Evolutionary conservation across 176 grass and related monocot species (phyloP).

Genomic region (Cymbopogon citratus): DNA sequence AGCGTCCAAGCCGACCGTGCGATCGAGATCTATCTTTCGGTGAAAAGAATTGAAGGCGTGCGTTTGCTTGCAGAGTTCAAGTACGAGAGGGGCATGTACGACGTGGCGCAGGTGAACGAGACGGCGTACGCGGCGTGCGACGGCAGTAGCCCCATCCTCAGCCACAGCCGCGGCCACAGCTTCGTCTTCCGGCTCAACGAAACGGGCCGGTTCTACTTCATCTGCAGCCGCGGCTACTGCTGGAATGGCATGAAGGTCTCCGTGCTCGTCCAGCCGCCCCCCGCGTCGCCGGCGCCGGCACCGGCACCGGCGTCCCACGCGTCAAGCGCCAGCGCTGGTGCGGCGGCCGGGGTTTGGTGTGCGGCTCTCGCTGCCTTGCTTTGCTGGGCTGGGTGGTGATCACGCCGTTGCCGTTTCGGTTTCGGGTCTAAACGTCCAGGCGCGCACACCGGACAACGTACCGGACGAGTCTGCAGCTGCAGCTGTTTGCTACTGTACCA

Average conservation of each 20-base stretch:
- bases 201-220: conserved; percentile 61
- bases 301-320: background rate
- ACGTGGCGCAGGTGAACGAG: conserved; percentile 66
- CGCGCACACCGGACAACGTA: background rate
- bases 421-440: background rate
- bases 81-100: conserved; percentile 46
- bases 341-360: background rate
- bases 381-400: background rate
- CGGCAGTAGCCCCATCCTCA: conserved; percentile 34
- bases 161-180: conserved; percentile 44
- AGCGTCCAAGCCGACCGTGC: background rate
- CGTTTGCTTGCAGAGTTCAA: conserved; percentile 40
- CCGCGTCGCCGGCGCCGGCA: background rate
- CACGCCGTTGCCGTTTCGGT: conserved; percentile 1
- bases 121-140: conserved; percentile 53
- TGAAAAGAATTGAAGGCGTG: no score
- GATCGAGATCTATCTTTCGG: background rate
- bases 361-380: background rate
- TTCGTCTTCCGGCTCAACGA: conserved; percentile 53
- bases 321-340: background rate
- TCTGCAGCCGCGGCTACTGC: conserved; percentile 77
- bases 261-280: conserved; percentile 34
- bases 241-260: conserved; percentile 64
- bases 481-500: background rate
- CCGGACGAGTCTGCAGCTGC: background rate